A percentile compares a stretch with the other conserved stretches of the same genome.
Evolutionary conservation across 495 filamentous ascomycete species (phyloP).

Genomic region (Chaetomidium leptoderma): DNA sequence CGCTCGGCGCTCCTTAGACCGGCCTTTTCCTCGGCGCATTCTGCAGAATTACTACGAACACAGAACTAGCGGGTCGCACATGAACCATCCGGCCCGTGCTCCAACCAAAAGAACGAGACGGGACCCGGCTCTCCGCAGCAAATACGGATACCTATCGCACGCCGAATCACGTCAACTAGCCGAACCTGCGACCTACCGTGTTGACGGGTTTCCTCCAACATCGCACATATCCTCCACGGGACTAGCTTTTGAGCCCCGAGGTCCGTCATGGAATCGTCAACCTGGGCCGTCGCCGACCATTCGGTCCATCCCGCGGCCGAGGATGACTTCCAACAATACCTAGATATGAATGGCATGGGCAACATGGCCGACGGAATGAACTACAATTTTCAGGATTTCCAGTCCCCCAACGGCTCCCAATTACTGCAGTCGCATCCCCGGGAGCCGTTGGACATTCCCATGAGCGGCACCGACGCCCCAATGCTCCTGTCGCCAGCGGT

Average conservation of each 20-base stretch:
- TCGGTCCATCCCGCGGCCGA: constrained; percentile 41
- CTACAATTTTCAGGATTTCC: constrained; percentile 50
- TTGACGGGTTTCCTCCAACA: not conserved
- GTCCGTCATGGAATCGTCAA: constrained; percentile 43
- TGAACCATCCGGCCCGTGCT: constrained; percentile 1
- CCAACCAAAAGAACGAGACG: not conserved
- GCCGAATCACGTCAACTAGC: not conserved
- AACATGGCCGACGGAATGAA: constrained; percentile 43
- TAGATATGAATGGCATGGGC: constrained; percentile 50
- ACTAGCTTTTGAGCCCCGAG: not conserved
- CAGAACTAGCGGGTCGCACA: not conserved
- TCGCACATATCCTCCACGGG: not conserved
- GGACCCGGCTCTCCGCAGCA: constrained; percentile 4
- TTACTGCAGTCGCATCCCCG: constrained; percentile 37
- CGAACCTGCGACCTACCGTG: not conserved
- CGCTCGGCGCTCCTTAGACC: not conserved
- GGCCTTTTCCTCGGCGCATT: not conserved
- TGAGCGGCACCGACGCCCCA: constrained; percentile 44
- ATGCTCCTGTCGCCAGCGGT: constrained; percentile 39
- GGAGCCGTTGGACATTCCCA: constrained; percentile 47
- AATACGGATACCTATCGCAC: not conserved
- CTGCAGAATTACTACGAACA: not conserved
- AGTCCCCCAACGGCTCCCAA: constrained; percentile 32
- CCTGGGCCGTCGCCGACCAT: constrained; percentile 49
- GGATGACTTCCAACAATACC: constrained; percentile 54